Evolutionary conservation across 306 rosid genomes (phyloP).

Genomic region (Quillaja saponaria): DNA sequence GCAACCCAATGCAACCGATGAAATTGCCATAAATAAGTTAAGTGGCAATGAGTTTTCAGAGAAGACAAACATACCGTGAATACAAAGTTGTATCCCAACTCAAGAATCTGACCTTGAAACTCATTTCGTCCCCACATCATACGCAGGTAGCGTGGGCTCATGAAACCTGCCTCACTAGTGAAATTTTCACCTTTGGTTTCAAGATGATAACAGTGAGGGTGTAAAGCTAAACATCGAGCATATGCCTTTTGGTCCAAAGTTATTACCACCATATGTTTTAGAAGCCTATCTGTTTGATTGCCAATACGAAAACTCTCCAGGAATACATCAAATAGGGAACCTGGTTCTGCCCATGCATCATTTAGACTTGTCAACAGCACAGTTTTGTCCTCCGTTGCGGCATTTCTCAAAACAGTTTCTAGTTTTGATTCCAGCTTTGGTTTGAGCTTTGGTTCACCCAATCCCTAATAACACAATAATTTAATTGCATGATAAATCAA

Average conservation of each 20-base stretch:
- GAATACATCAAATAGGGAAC: slow-evolving; percentile 73
- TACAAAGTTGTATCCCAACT: slow-evolving; percentile 69
- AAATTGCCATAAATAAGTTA: too few species aligned
- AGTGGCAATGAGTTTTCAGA: neutral
- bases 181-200: slow-evolving; percentile 54
- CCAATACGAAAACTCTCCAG: slow-evolving; percentile 69
- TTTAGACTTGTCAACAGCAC: slow-evolving; percentile 74
- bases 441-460: too few species aligned
- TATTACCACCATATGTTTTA: slow-evolving; percentile 66
- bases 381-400: slow-evolving; percentile 61
- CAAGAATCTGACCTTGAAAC: slow-evolving; percentile 58
- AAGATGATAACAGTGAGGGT: slow-evolving; percentile 64
- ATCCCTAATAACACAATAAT: slow-evolving; percentile 15
- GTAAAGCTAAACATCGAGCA: slow-evolving; percentile 55
- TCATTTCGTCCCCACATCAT: slow-evolving; percentile 91
- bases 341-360: slow-evolving; percentile 86
- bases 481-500: too few species aligned
- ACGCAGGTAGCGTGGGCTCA: slow-evolving; percentile 59
- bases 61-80: slow-evolving; percentile 58
- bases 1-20: too few species aligned
- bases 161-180: slow-evolving; percentile 61
- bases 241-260: slow-evolving; percentile 73
- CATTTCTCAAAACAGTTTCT: slow-evolving; percentile 43
- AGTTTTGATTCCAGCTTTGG: too few species aligned
- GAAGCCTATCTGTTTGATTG: slow-evolving; percentile 49